Percentiles rank a stretch among this genome's conserved stretches.
Conservation (phyloP, 495 filamentous ascomycete genomes). For the Podospora conica region DNA sequence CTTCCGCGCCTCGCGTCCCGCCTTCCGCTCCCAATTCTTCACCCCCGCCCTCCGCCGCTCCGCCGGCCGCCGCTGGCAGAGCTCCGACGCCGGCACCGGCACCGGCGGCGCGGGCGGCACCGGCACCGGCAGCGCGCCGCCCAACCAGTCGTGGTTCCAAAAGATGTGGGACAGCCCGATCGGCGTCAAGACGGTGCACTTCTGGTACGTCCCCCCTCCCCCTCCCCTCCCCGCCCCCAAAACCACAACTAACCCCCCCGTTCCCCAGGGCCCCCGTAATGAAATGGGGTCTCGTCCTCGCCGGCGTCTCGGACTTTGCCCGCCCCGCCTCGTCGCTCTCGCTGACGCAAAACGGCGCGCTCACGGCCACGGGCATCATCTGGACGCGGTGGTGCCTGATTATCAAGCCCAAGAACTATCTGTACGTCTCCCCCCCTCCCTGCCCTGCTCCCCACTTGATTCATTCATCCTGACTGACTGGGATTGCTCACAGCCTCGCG, state of each 20-base stretch:
- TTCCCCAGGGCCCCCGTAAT: slow-evolving; percentile 79
- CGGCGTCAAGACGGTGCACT: slow-evolving; percentile 94
- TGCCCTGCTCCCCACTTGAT: slow-evolving; percentile 1
- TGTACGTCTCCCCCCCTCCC: slow-evolving; percentile 48
- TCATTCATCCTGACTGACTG: neutral
- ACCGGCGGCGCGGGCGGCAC: slow-evolving; percentile 1
- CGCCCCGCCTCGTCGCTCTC: slow-evolving; percentile 92
- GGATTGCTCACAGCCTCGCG: slow-evolving; percentile 56
- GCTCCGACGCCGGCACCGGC: slow-evolving; percentile 40
- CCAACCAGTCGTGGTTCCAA: slow-evolving; percentile 53
- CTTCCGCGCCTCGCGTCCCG: slow-evolving; percentile 47
- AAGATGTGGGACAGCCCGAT: slow-evolving; percentile 81
- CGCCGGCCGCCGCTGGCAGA: slow-evolving; percentile 59
- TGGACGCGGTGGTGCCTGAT: slow-evolving; percentile 99
- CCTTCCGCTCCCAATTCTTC: slow-evolving; percentile 45
- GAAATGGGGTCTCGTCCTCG: slow-evolving; percentile 94
- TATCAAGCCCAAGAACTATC: slow-evolving; percentile 85
- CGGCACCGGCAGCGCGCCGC: slow-evolving; percentile 2
- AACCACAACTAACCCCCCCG: neutral
- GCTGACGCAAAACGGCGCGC: slow-evolving; percentile 79
- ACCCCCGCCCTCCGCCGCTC: slow-evolving; percentile 44
- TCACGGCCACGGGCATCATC: slow-evolving; percentile 85
- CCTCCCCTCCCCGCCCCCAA: neutral
- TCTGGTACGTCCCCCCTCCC: slow-evolving; percentile 54
- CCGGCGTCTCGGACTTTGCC: slow-evolving; percentile 84